Percentiles rank a stretch among this genome's conserved stretches.
Evolutionary conservation across 345 rosid genomes (phyloP).

Genomic region (Linum lewisii): DNA sequence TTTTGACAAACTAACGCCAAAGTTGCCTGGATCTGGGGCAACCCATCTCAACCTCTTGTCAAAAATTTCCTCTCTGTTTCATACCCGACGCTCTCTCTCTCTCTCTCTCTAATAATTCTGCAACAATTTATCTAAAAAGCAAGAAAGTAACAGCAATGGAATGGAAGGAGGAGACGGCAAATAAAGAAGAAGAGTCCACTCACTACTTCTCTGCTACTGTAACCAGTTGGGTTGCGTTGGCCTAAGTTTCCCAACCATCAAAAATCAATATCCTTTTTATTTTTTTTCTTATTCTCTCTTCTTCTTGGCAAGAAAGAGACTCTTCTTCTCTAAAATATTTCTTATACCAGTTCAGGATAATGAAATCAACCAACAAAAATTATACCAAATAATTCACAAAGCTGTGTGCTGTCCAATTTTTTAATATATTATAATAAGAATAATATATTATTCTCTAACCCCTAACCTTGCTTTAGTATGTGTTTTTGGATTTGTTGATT

Average conservation of each 20-base stretch:
- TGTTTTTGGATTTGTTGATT: no score
- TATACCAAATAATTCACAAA: no score
- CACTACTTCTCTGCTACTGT: not conserved
- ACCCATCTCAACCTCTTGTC: constrained; percentile 39
- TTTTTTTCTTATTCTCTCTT: no score
- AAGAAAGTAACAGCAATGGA: not conserved
- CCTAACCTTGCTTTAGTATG: no score
- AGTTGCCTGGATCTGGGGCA: constrained; percentile 65
- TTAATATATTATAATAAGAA: no score
- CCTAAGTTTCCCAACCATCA: not conserved
- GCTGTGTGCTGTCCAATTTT: no score
- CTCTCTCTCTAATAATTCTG: constrained; percentile 19
- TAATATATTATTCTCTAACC: no score
- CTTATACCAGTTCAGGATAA: no score
- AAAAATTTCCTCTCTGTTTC: constrained; percentile 1
- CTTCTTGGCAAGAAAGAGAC: no score
- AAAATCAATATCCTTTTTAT: no score
- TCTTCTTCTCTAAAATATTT: no score
- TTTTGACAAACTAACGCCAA: constrained; percentile 23
- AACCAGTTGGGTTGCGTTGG: not conserved
- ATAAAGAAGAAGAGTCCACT: not conserved
- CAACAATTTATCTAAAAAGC: not conserved
- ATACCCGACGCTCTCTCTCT: constrained; percentile 9
- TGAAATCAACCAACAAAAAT: no score
- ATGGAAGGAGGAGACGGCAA: not conserved